Percentiles rank a stretch among this genome's conserved stretches.
phyloP scores from a whole-genome alignment of 192 early-diverging fungal species.

The Entrophospora sp. region DNA sequence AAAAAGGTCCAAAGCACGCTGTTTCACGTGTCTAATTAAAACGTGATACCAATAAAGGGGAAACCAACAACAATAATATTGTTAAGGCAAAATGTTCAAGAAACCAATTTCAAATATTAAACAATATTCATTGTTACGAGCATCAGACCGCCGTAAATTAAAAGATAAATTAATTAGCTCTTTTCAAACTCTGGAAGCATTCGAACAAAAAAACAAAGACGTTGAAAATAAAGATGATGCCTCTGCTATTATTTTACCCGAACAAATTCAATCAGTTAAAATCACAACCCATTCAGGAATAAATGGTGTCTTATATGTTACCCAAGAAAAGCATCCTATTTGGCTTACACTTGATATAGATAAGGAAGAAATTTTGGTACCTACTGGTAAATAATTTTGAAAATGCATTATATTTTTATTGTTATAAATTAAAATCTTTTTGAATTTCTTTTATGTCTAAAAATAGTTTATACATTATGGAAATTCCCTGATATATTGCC shows the following conservation, averaged over 20 bases:
- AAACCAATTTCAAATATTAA: slow-evolving; percentile 63
- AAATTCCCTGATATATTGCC: slow-evolving; percentile 56
- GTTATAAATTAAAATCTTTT: not conserved
- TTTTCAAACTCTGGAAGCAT: slow-evolving; percentile 40
- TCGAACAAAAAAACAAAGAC: slow-evolving; percentile 19
- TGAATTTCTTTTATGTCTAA: not conserved
- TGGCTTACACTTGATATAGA: slow-evolving; percentile 54
- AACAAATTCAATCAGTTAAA: slow-evolving; percentile 52
- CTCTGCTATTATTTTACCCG: slow-evolving; percentile 36
- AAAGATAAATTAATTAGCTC: slow-evolving; percentile 47
- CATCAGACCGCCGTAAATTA: slow-evolving; percentile 59
- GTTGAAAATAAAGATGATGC: slow-evolving; percentile 24
- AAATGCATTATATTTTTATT: not conserved
- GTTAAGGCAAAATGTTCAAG: slow-evolving; percentile 73
- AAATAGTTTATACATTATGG: slow-evolving; percentile 71
- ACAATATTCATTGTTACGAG: slow-evolving; percentile 54
- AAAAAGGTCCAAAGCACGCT: too few species aligned
- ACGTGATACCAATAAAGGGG: too few species aligned
- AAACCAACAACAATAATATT: too few species aligned
- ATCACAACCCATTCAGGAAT: slow-evolving; percentile 57
- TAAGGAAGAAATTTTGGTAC: slow-evolving; percentile 40
- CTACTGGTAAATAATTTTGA: slow-evolving; percentile 40
- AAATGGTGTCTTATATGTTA: slow-evolving; percentile 55
- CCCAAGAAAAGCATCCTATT: slow-evolving; percentile 46
- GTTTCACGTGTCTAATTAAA: too few species aligned